Evolutionary conservation across 2,329 filamentous ascomycete genomes (phyloP).

Genomic region (Beauveria caledonica): DNA sequence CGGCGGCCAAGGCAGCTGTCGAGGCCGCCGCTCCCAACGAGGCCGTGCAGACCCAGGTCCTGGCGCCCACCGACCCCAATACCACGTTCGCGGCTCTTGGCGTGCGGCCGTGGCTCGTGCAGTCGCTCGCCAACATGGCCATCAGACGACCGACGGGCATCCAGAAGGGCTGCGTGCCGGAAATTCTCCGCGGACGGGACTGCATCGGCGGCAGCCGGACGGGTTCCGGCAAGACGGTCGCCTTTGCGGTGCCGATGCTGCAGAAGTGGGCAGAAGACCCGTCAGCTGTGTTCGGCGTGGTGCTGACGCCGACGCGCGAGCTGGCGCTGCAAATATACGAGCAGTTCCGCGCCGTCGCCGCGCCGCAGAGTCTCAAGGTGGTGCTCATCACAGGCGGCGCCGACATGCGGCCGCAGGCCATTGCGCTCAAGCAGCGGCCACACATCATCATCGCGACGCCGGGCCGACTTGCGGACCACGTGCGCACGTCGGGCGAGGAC

Average conservation of each 20-base stretch:
- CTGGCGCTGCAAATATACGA: slow-evolving; percentile 93
- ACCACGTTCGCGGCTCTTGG: slow-evolving; percentile 63
- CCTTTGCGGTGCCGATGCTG: slow-evolving; percentile 88
- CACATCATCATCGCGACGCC: slow-evolving; percentile 94
- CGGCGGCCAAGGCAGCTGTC: slow-evolving; percentile 4
- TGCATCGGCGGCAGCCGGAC: slow-evolving; percentile 93
- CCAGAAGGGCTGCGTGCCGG: slow-evolving; percentile 85
- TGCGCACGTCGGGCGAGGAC: slow-evolving; percentile 83
- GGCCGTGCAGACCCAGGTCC: slow-evolving; percentile 27
- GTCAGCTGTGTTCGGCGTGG: slow-evolving; percentile 78
- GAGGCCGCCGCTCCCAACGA: neutral
- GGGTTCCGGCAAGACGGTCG: slow-evolving; percentile 94
- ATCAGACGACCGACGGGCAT: slow-evolving; percentile 87
- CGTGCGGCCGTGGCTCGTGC: slow-evolving; percentile 80
- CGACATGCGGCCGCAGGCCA: slow-evolving; percentile 87
- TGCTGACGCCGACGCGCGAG: slow-evolving; percentile 85
- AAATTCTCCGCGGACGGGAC: slow-evolving; percentile 83
- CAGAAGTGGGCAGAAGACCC: slow-evolving; percentile 92
- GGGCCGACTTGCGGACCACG: slow-evolving; percentile 86
- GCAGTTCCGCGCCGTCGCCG: slow-evolving; percentile 87
- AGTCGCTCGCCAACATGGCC: slow-evolving; percentile 66
- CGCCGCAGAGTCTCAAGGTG: slow-evolving; percentile 78
- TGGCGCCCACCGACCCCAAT: slow-evolving; percentile 47
- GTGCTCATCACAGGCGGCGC: slow-evolving; percentile 85
- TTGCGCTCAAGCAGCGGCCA: slow-evolving; percentile 70